Evolutionary conservation across 1,284 basidiomycete genomes (phyloP), one percentile per base, ranked within the genome.

Genomic region (Megacollybia platyphylla): DNA sequence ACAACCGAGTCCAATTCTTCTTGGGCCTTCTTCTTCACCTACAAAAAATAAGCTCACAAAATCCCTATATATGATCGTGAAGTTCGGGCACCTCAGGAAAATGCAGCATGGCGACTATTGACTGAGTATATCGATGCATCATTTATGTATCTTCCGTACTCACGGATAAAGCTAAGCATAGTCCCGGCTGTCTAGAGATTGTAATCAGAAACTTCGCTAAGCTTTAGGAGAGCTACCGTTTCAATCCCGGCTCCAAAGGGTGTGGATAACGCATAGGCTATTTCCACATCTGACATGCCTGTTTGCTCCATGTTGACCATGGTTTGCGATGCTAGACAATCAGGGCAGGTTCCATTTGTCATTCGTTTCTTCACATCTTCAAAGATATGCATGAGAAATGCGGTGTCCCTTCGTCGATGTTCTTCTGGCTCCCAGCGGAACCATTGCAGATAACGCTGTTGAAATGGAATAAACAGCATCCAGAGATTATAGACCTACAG

Each of bases 1-100:
- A 81, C 51, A 11, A 83, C 68, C 17, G 61, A 51, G 53, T 83
- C 79, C 45, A 83, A 67, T 54, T 83, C 79, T 44, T 59, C 64
- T 48, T 79, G 79, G 2, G 78, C 80, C 45, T 64, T 67, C 48
- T 56, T 63, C 43, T 64, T 61, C 17, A 68, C 67, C 36, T 70
- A 34, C 11, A 34, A 3, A n/a, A 34, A 3, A n/a, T 34, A 34
- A 34, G 32, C 20, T 24, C 20, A 24, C 20, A 24, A 24, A 24
- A 24, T 24, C 4, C 20, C 20, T 24, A 2, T 24, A 24, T 24
- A 24, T 24, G 15, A 15, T 15, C 15, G 1, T 15, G 20, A 24
- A 24, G 20, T 5, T 24, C 1, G 20, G 4, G 5, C 20, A 24
- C 20, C 31, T 34, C 6, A 11, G 31, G 31, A 34, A 34, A 34